Base-by-base conservation (phyloP, 2,329 filamentous ascomycete species). In the Atkinsonella hypoxylon region DNA sequence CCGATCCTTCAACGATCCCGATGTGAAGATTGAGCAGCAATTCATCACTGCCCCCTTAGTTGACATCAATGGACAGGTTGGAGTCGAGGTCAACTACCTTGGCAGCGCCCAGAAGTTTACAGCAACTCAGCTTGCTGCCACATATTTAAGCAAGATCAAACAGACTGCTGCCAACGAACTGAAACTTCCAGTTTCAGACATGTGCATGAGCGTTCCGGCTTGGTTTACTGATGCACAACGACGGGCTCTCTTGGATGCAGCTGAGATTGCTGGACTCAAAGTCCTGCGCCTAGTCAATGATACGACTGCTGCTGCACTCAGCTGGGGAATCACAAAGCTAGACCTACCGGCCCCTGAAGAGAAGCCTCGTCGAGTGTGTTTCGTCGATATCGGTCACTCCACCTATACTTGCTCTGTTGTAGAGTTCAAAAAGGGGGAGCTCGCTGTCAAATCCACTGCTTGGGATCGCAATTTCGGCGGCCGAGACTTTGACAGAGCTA, bases 181-280 rank as follows among this genome's bases (percentile, higher is more conserved):
- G 61, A 95, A 85, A 73, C 79, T 94, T 44, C 89, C 90, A 53
- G 93, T 97, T 52, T 86, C 85, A 54, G 93, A 98, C 67, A 77
- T 97, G 62, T 93, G 95, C 61, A 81, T 98, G 74, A 94, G 88
- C 66, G 89, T 94, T 47, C 93, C 93, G 43, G 83, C 89, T 17
- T 98, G 93, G 93, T 98, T 95, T 76, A 95, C 90, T 54, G 93
- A 98, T 68, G 74, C 85, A 55, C 93, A 98, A 78, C 86, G 93
- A 66, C 82, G 93, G 64, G 82, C 82, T 60, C 77, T 98, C 56
- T 78, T 97, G 61, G 91, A 97, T 65, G 91, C 93, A 53, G 81
- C 89, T 60, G 90, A 97, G 66, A 88, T 98, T 61, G 89, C 91
- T 52, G 91, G 90, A 54, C 78, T 98, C 62, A 96, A 95, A 74